Evolutionary conservation across 179 eudicot species (phyloP).

Genomic region (Pouteria campechiana): DNA sequence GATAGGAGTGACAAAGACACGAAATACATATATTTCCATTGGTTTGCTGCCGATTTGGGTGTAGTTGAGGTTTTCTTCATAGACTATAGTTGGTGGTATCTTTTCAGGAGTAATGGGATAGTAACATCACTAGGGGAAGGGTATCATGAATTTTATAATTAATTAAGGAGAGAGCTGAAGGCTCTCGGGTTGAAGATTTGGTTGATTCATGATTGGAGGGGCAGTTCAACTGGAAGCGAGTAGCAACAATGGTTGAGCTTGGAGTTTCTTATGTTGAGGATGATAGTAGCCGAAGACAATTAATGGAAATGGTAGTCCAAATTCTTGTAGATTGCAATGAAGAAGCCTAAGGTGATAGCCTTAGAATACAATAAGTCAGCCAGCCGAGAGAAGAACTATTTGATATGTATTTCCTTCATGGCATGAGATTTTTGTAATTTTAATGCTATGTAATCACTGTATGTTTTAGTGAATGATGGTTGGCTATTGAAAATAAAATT

Average conservation of each 20-base stretch:
- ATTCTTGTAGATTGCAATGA: constrained; percentile 31
- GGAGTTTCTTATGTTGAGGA: constrained; percentile 40
- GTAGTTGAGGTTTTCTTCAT: constrained; percentile 21
- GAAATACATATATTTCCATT: constrained; percentile 34
- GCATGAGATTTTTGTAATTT: no score
- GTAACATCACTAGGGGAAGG: constrained; percentile 33
- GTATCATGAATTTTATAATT: constrained; percentile 33
- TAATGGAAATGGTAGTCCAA: constrained; percentile 38
- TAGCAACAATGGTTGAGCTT: constrained; percentile 19
- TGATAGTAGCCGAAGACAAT: constrained; percentile 39
- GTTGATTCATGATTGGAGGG: constrained; percentile 42
- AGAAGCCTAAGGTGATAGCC: no score
- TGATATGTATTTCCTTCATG: no score
- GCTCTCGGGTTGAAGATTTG: constrained; percentile 18
- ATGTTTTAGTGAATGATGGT: no score
- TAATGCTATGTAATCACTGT: no score
- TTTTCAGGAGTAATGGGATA: constrained; percentile 19
- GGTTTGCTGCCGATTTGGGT: constrained; percentile 26
- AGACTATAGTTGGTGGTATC: constrained; percentile 23
- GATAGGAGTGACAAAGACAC: constrained; percentile 8
- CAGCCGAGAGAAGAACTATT: no score
- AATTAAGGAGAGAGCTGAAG: constrained; percentile 26
- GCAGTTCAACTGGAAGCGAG: constrained; percentile 23
- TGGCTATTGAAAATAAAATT: no score
- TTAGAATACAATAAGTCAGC: no score